Evolutionary conservation across 768 basidiomycete species (phyloP).

Genomic region (Floccularia luteovirens): DNA sequence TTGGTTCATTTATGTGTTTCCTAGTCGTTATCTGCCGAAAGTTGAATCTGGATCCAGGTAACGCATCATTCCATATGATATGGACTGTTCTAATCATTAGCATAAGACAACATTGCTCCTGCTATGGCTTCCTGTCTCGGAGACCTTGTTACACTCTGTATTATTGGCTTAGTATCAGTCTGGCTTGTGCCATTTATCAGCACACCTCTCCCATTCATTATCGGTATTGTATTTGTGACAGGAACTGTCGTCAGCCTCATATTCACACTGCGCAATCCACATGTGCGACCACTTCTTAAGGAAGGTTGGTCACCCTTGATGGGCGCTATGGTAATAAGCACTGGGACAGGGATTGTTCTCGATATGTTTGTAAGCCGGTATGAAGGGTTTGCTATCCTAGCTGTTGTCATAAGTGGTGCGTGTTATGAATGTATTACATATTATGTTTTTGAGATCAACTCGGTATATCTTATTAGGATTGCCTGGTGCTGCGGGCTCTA

Average conservation of each 20-base stretch:
- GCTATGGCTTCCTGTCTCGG: constrained; percentile 91
- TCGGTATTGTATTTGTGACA: constrained; percentile 40
- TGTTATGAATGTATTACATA: constrained; percentile 1
- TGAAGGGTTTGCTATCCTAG: constrained; percentile 81
- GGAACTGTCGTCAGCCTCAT: constrained; percentile 41
- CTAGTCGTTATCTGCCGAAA: constrained; percentile 75
- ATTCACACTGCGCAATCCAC: constrained; percentile 55
- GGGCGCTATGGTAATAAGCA: constrained; percentile 83
- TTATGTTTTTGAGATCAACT: neutral
- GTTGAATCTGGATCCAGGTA: constrained; percentile 80
- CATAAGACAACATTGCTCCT: constrained; percentile 87
- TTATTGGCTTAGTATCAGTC: constrained; percentile 71
- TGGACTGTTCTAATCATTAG: neutral
- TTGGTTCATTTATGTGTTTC: constrained; percentile 90
- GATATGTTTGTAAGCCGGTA: constrained; percentile 85
- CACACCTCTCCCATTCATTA: constrained; percentile 57
- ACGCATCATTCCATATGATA: constrained; percentile 7
- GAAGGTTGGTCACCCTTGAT: constrained; percentile 91
- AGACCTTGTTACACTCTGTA: constrained; percentile 83
- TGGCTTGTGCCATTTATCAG: constrained; percentile 59
- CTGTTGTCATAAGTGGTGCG: constrained; percentile 81
- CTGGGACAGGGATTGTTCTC: constrained; percentile 85
- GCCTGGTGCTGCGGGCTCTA: constrained; percentile 85
- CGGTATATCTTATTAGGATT: constrained; percentile 40
- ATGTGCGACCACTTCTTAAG: constrained; percentile 64